Evolutionary conservation across 441 rosid genomes (phyloP).

Genomic region (Capsella rubella): DNA sequence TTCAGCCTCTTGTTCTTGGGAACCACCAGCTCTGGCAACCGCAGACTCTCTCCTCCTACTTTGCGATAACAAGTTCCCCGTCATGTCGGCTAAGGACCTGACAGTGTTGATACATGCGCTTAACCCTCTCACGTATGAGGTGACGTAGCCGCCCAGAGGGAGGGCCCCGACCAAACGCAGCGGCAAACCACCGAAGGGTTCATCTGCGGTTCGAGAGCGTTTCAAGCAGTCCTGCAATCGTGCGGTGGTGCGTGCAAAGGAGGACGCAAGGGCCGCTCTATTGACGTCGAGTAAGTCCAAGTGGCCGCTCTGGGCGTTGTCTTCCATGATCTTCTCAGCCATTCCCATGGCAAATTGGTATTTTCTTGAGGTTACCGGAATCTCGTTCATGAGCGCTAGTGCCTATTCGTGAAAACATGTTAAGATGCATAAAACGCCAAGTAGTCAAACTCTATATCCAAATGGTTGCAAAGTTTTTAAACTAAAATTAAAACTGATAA

Average conservation of each 20-base stretch:
- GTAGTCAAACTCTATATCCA: background rate
- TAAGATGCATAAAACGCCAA: constrained; percentile 8
- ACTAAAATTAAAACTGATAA: too few relatives aligned
- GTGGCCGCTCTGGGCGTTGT: constrained; percentile 55
- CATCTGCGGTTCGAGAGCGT: constrained; percentile 37
- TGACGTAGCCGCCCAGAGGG: constrained; percentile 60
- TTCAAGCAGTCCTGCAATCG: constrained; percentile 57
- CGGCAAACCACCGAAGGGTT: constrained; percentile 47
- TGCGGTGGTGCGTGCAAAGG: constrained; percentile 60
- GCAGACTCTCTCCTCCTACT: constrained; percentile 38
- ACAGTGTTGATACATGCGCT: constrained; percentile 49
- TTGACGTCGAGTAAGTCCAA: constrained; percentile 67
- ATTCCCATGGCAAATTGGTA: constrained; percentile 75
- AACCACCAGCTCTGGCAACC: constrained; percentile 8
- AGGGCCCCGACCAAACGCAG: constrained; percentile 51
- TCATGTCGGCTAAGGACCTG: constrained; percentile 46
- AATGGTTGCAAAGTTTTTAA: background rate
- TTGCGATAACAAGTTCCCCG: constrained; percentile 39
- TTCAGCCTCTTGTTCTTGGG: constrained; percentile 46
- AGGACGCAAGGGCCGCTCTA: constrained; percentile 60
- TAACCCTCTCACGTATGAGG: constrained; percentile 59
- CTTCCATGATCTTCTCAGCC: constrained; percentile 86
- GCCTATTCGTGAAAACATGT: constrained; percentile 47
- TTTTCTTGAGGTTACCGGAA: constrained; percentile 72
- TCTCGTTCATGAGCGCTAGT: constrained; percentile 62